phyloP scores from a whole-genome alignment of 306 rosid species.

The Castanea crenata region DNA sequence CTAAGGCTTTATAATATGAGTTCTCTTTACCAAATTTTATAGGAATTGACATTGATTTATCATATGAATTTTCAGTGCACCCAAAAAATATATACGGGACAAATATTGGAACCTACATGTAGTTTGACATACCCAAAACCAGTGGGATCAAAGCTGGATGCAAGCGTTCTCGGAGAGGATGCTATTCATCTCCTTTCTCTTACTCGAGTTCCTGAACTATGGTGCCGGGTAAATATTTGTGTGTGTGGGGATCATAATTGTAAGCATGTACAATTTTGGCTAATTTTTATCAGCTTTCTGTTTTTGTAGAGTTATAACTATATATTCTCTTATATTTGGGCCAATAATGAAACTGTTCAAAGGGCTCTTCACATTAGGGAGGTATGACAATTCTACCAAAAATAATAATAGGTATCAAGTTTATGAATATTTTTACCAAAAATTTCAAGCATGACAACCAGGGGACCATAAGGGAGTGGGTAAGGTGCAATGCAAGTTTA shows the following conservation, averaged over 20 bases:
- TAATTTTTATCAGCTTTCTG: not conserved
- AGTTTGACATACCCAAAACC: not conserved
- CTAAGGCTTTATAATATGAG: no score
- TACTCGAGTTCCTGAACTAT: not conserved
- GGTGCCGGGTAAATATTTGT: constrained; percentile 4
- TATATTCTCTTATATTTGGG: constrained; percentile 17
- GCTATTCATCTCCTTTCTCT: not conserved
- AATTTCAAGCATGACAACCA: not conserved
- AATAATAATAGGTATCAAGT: no score
- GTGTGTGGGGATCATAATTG: not conserved
- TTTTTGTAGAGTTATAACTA: constrained; percentile 2
- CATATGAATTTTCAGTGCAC: constrained; percentile 11
- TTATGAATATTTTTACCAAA: not conserved
- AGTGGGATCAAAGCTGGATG: not conserved
- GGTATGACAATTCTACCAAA: not conserved
- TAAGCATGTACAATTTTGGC: not conserved
- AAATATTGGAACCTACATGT: constrained; percentile 22
- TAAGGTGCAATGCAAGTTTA: constrained; percentile 24
- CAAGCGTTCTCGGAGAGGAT: not conserved
- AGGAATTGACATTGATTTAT: no score
- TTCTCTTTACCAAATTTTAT: no score
- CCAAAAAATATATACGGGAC: not conserved
- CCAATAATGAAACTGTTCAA: constrained; percentile 17
- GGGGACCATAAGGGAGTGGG: constrained; percentile 31
- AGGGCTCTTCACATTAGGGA: constrained; percentile 14